Evolutionary conservation across 2,329 filamentous ascomycete species (phyloP).

Genomic region (Ceratocystis alfenasii): DNA sequence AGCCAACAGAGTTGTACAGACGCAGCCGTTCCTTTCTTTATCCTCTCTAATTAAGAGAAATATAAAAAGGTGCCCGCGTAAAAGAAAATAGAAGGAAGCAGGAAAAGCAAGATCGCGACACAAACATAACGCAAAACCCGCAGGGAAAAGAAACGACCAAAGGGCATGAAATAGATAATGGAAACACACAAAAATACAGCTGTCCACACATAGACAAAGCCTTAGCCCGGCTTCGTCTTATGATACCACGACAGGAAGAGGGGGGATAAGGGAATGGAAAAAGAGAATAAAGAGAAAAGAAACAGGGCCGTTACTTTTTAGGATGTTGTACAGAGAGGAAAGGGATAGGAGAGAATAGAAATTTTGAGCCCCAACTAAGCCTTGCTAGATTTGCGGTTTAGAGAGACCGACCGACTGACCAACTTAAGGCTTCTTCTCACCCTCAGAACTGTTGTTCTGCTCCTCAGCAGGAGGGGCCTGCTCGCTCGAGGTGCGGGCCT

Average conservation of each 20-base stretch:
- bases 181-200: slow-evolving; percentile 14
- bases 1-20: slow-evolving; percentile 16
- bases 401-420: neutral
- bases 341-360: slow-evolving; percentile 19
- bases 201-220: neutral
- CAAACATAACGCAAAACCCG: slow-evolving; percentile 9
- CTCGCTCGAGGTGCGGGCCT: slow-evolving; percentile 63
- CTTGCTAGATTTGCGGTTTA: too few relatives aligned
- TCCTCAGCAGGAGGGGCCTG: slow-evolving; percentile 45
- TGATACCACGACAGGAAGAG: neutral
- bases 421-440: slow-evolving; percentile 54
- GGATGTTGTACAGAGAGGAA: slow-evolving; percentile 18
- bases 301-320: slow-evolving; percentile 11
- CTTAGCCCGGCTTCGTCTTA: neutral
- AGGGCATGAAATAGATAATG: neutral
- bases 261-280: neutral
- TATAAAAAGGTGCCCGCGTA: neutral
- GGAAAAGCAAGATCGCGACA: slow-evolving; percentile 1
- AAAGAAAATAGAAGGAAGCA: slow-evolving; percentile 3
- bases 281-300: neutral
- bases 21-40: neutral
- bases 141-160: neutral
- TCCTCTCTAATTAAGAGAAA: neutral
- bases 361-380: neutral
- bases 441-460: slow-evolving; percentile 54